Conservation (phyloP, 2,329 filamentous ascomycete genomes). For the Scedosporium minutisporum region DNA sequence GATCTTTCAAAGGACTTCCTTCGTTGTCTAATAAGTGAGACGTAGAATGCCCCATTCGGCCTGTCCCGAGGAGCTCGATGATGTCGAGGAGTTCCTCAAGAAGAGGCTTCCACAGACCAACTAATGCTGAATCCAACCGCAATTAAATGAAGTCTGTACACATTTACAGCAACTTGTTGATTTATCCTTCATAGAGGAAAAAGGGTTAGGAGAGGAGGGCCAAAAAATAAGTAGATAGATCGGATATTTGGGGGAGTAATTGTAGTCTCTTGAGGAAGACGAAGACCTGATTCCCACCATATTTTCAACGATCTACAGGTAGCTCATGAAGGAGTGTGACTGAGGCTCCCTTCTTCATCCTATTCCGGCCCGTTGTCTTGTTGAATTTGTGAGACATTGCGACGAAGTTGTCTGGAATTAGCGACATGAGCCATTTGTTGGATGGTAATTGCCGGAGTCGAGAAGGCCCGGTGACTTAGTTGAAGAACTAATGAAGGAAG, state of each 20-base stretch:
- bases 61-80: conserved; percentile 67
- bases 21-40: background rate
- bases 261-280: too few species aligned
- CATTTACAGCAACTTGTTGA: too few species aligned
- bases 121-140: background rate
- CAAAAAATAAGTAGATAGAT: too few species aligned
- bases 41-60: conserved; percentile 66
- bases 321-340: too few species aligned
- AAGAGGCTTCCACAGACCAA: conserved; percentile 30
- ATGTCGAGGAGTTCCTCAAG: conserved; percentile 56
- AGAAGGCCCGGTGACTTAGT: background rate
- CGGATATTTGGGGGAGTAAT: too few species aligned
- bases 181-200: too few species aligned
- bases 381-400: background rate
- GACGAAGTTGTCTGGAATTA: background rate
- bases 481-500: background rate
- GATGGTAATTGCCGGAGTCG: background rate
- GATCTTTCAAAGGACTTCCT: background rate
- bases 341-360: background rate
- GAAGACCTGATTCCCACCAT: too few species aligned
- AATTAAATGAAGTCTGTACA: too few species aligned
- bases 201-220: too few species aligned
- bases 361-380: background rate
- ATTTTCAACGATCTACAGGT: too few species aligned
- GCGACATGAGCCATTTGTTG: background rate